phyloP scores from a whole-genome alignment of 768 basidiomycete genomes.

The Hygrocybe coccinea region DNA sequence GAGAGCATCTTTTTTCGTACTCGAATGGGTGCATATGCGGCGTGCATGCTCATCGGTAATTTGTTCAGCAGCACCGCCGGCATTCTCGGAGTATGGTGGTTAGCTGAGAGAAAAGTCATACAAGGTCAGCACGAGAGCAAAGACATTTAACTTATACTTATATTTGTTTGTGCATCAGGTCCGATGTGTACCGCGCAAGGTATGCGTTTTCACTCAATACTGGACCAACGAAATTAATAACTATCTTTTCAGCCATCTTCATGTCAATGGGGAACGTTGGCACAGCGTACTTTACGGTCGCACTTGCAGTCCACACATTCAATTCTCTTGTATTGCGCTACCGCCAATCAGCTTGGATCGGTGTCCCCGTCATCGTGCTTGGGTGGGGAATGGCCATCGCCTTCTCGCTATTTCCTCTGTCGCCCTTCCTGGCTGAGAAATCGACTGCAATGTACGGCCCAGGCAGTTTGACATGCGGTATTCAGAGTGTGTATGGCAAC shows the following conservation, averaged over 20 bases:
- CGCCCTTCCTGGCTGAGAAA: constrained; percentile 26
- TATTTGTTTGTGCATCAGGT: constrained; percentile 28
- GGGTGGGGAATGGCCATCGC: background rate
- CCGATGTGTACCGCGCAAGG: constrained; percentile 57
- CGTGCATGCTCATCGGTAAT: constrained; percentile 57
- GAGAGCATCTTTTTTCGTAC: constrained; percentile 66
- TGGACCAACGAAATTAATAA: constrained; percentile 1
- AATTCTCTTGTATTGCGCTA: constrained; percentile 56
- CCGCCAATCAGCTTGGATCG: constrained; percentile 46
- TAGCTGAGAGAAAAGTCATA: constrained; percentile 39
- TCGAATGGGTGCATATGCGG: constrained; percentile 65
- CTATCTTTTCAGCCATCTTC: constrained; percentile 39
- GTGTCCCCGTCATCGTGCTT: constrained; percentile 39
- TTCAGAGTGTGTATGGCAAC: constrained; percentile 39
- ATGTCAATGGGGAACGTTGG: constrained; percentile 61
- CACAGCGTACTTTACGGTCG: constrained; percentile 58
- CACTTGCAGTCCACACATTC: constrained; percentile 66
- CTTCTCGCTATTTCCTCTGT: constrained; percentile 16
- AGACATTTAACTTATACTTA: background rate
- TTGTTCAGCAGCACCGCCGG: constrained; percentile 49
- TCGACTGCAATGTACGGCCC: constrained; percentile 47
- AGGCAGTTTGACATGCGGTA: constrained; percentile 48
- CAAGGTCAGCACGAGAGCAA: constrained; percentile 37
- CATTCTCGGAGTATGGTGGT: constrained; percentile 51
- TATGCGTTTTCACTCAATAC: constrained; percentile 20